Base-by-base conservation (phyloP, 805 yeast species). In the Tetrapisispora arboricola region DNA sequence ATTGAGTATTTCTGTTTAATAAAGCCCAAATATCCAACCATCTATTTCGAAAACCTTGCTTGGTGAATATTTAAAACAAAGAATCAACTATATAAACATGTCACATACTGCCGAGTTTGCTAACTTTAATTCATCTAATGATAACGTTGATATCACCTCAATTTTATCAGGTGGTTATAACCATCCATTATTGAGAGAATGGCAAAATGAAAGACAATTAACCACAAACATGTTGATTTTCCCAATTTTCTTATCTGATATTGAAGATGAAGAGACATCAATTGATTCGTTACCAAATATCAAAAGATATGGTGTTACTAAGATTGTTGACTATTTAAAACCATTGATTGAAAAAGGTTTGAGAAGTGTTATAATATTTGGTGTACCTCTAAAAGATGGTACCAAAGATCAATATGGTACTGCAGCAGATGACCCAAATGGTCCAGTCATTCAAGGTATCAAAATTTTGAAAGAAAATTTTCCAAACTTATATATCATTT, bases 341-440 rank as follows among this genome's bases (percentile, higher is more conserved):
- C 63, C 74, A 0, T 70, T 92, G 36, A 82, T 90, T 10, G 70
- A 66, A 4, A 88, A 88, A 57, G 98, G 98, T 1, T 69, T 92
- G 36, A 70, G 73, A 47, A 72, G 96, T 0, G 97, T 92, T 10
- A 81, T 92, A 43, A 66, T 92, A 44, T 92, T 92, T 62, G 98
- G 98, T 32, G 96, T 92, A 7, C 90, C 94, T 15, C 59, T 84
- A 50, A 76, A 76, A 42, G 78, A 72, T 1, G 86, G 82, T 7
- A 74, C 65, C 37, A 92, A 92, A 55, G 98, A 92, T 60, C 69
- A 73, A 6, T 69, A 67, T 26, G 98, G 96, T 8, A 75, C 95
- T 2, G 75, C 86, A 35, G 98, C 98, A 2, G 97, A 92, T 61
- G 95, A 87, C 61, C 95, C 96, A 29, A 73, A 84, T 26, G 96